phyloP scores from a whole-genome alignment of 805 yeast genomes.

The Dipodascus geniculatus region DNA sequence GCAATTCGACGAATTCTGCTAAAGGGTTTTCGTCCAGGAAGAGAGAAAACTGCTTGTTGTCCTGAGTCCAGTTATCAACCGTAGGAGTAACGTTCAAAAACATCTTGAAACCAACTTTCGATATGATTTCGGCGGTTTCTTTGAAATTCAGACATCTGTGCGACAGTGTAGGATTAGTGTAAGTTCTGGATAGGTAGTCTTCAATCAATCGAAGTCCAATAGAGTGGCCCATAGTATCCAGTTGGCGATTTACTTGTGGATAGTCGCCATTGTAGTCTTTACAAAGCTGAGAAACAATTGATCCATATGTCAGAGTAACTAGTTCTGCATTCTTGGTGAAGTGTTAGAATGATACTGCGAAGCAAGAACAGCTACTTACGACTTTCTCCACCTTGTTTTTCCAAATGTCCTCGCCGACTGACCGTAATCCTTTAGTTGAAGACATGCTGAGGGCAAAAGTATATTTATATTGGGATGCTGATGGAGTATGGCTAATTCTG shows the following conservation, averaged over 20 bases:
- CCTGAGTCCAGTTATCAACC: slow-evolving; percentile 64
- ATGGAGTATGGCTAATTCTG: no score
- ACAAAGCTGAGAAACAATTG: slow-evolving; percentile 84
- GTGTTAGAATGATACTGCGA: no score
- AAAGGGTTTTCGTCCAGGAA: slow-evolving; percentile 77
- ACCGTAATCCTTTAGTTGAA: slow-evolving; percentile 16
- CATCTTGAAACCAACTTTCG: slow-evolving; percentile 82
- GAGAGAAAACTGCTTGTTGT: slow-evolving; percentile 62
- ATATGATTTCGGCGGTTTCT: slow-evolving; percentile 78
- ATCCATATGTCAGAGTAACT: slow-evolving; percentile 90
- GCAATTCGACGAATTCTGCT: slow-evolving; percentile 90
- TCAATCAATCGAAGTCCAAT: slow-evolving; percentile 87
- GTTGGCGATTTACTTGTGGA: slow-evolving; percentile 64
- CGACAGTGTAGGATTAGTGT: slow-evolving; percentile 35
- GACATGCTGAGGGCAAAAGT: neutral
- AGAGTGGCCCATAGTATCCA: slow-evolving; percentile 90
- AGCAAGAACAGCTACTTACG: slow-evolving; percentile 32
- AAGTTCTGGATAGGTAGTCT: slow-evolving; percentile 82
- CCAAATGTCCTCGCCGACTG: slow-evolving; percentile 84
- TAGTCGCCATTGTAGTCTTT: slow-evolving; percentile 71
- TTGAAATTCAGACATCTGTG: slow-evolving; percentile 60
- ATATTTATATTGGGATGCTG: no score
- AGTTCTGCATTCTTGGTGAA: slow-evolving; percentile 64
- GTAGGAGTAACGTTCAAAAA: slow-evolving; percentile 75
- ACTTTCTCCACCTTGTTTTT: slow-evolving; percentile 77